Evolutionary conservation across 495 filamentous ascomycete genomes (phyloP).

Genomic region (Tetracladium marchalianum): DNA sequence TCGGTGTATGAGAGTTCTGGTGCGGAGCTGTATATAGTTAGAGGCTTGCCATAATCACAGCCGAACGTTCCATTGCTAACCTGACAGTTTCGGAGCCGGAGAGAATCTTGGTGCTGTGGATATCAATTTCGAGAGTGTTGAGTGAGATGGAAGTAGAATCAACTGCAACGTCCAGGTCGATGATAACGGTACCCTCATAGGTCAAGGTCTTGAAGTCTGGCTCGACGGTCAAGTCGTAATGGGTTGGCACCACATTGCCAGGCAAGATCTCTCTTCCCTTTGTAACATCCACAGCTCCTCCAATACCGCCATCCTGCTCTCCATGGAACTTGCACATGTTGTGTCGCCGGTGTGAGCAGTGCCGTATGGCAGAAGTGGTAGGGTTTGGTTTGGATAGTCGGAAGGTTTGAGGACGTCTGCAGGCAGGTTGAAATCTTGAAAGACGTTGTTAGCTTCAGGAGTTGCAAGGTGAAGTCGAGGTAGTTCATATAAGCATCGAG

Average conservation of each 20-base stretch:
- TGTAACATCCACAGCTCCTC: constrained; percentile 34
- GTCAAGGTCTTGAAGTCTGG: constrained; percentile 61
- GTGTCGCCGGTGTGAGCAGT: constrained; percentile 43
- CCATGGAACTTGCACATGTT: constrained; percentile 42
- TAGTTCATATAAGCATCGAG: neutral
- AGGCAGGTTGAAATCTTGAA: constrained; percentile 3
- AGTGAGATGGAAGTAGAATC: constrained; percentile 79
- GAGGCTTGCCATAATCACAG: neutral
- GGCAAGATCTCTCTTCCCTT: constrained; percentile 50
- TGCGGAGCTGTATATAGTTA: constrained; percentile 30
- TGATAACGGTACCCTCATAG: constrained; percentile 57
- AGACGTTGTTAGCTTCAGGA: neutral
- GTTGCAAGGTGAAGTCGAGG: neutral
- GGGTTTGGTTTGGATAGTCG: constrained; percentile 6
- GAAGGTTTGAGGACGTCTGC: constrained; percentile 5
- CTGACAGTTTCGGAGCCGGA: constrained; percentile 36
- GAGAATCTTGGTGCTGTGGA: constrained; percentile 62
- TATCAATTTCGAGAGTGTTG: constrained; percentile 78
- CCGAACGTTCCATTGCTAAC: constrained; percentile 17
- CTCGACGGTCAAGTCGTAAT: constrained; percentile 67
- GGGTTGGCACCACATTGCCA: constrained; percentile 50
- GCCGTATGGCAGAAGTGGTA: constrained; percentile 23
- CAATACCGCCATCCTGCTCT: constrained; percentile 31
- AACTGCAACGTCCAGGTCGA: constrained; percentile 75
- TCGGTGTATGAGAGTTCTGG: constrained; percentile 51